phyloP scores from a whole-genome alignment of 805 yeast species.

The Nakazawaea anatomiae region DNA sequence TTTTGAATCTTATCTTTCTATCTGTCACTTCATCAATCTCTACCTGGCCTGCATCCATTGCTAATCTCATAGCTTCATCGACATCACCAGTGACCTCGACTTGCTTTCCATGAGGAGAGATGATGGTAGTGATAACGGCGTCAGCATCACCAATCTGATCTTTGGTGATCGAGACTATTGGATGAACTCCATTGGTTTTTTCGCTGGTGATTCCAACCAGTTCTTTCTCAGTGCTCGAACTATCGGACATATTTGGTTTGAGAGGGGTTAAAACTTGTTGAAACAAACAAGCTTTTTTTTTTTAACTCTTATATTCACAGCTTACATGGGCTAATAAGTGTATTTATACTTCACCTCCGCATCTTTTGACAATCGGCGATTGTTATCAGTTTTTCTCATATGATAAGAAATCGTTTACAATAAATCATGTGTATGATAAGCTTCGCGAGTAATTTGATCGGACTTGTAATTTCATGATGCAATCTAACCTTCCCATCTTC shows the following conservation, averaged over 20 bases:
- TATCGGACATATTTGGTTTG: neutral
- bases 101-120: conserved; percentile 10
- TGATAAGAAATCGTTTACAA: no score
- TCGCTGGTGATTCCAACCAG: neutral
- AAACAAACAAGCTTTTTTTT: neutral
- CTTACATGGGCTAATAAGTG: no score
- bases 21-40: conserved; percentile 16
- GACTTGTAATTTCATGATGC: no score
- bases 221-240: neutral
- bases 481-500: no score
- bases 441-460: no score
- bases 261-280: neutral
- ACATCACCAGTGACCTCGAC: conserved; percentile 21
- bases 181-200: neutral
- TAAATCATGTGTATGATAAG: no score
- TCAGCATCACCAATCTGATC: conserved; percentile 12
- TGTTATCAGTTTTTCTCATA: no score
- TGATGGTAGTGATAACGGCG: conserved; percentile 11
- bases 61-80: conserved; percentile 40
- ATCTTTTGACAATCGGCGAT: no score
- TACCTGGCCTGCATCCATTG: conserved; percentile 25
- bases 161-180: conserved; percentile 10
- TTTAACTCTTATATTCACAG: neutral
- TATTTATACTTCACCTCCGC: no score
- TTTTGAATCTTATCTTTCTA: conserved; percentile 22